A percentile compares a stretch with the other conserved stretches of the same genome.
phyloP scores from a whole-genome alignment of 495 filamentous ascomycete genomes.

The Penicillium mononematosum region DNA sequence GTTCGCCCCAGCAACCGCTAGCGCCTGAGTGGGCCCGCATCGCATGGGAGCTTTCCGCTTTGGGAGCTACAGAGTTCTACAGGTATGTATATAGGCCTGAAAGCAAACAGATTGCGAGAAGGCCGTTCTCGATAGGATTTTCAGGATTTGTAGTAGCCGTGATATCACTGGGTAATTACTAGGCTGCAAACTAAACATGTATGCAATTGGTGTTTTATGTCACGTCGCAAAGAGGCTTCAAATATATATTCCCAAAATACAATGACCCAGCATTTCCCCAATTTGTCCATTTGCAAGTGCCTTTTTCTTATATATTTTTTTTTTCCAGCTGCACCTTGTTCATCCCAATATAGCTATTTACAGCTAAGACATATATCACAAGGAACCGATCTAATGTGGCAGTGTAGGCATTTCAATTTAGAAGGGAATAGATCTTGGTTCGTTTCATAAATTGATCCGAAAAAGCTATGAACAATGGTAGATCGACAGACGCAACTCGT shows the following conservation, averaged over 20 bases:
- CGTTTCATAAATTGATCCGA: constrained; percentile 1
- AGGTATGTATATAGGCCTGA: not conserved
- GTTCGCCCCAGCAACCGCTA: constrained; percentile 12
- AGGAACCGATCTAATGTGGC: not conserved
- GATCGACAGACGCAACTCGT: not conserved
- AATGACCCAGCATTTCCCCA: not conserved
- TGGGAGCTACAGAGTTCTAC: not conserved
- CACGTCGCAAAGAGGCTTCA: not conserved
- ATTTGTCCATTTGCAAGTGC: not conserved
- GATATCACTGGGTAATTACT: not conserved
- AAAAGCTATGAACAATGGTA: constrained; percentile 15
- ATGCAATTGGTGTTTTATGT: not conserved
- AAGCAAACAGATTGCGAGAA: not conserved
- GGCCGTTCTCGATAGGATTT: not conserved
- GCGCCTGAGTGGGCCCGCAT: constrained; percentile 11
- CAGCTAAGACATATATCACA: not conserved
- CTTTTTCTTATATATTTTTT: no score
- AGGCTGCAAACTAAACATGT: not conserved
- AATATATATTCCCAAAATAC: not conserved
- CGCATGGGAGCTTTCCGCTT: constrained; percentile 13
- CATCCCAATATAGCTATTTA: not conserved
- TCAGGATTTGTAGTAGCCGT: not conserved
- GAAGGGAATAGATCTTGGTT: not conserved
- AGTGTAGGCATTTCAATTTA: not conserved
- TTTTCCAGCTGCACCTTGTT: not conserved